Base-by-base conservation (phyloP, 805 yeast species). In the Metahyphopichia silvanorum region DNA sequence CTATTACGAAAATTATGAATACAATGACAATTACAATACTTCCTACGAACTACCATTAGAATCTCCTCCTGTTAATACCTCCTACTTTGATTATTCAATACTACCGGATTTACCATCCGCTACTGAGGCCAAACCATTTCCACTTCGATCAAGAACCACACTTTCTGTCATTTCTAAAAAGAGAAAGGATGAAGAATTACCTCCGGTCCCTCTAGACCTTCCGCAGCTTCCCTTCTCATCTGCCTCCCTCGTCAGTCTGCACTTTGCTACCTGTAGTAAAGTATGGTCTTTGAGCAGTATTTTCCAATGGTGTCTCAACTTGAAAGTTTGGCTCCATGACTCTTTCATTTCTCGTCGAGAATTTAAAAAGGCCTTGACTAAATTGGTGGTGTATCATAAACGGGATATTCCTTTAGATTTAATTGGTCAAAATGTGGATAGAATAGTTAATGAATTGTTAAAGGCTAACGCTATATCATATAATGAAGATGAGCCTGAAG, bases 221-320 rank as follows among this genome's bases (percentile, higher is more conserved):
- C 85, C 86, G 0, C 65, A 71, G 27, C 60, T 78, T 6, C 83
- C 83, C 3, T 79, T 79, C 40, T 55, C 75, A 3, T 69, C 82
- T 0, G 64, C 72, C 9, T 55, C 69, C 0, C 50, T 79, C 22
- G 65, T 63, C 11, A 66, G 66, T 14, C 55, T 60, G n/a, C 81
- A 78, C 39, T 65, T 76, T 32, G 49, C 69, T 8, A 63, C 57
- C 16, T 77, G 83, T 42, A 47, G 49, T 3, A 55, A 56, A 21
- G 68, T 77, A 3, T 69, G 72, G 57, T 60, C 72, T 0, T 40
- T 80, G 10, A 67, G 71, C 0, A 64, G 63, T 13, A 56, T 79
- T 4, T 78, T 74, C 44, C 47, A 54, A 19, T 79, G 86, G 86
- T 70, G 79, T 21, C 60, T 69, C 33, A 59, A 71, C 19, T 59